Base-by-base conservation (phyloP, 2,329 filamentous ascomycete genomes). In the Mariannaea elegans region DNA sequence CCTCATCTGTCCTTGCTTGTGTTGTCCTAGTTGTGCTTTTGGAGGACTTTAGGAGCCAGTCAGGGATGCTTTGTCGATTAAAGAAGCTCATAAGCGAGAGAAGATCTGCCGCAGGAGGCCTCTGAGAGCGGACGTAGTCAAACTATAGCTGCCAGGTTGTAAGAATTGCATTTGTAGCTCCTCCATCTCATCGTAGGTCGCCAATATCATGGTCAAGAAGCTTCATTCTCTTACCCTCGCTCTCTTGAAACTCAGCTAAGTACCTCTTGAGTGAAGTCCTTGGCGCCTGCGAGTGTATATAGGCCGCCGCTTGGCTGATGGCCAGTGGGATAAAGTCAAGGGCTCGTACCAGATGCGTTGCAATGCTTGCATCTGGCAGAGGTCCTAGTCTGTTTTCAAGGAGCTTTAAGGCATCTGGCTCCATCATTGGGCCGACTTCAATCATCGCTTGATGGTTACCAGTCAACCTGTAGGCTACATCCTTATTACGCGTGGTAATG, bases 41-140 rank as follows among this genome's bases (percentile, higher is more conserved):
- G 9, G 24, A 27, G 5, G 9, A 27, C 38, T 46, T 32, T 8
- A 52, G 39, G 9, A 47, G 38, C 12, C 12, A 18, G 23, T 39
- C 47, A 5, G 47, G 41, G 27, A 58, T 52, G 10, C 39, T 47
- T 41, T 27, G 24, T 27, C 9, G 24, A 9, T 9, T 27, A 27
- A 27, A 52, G 39, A 58, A 51, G 55, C 55, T 58, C 47, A 58
- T 58, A 7, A 46, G 39, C 4, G 29, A 34, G 5, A 58, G 31
- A 7, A 58, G 41, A 38, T 58, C 47, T 45, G 45, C 36, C 18
- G 53, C 45, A 34, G 45, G 42, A 21, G 14, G 18, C 13, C 32
- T 39, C 13, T 42, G 29, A 12, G 4, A 41, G 10, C 9, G 34
- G 21, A 44, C 13, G 14, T 44, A 13, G 12, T 44, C 21, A 23